phyloP scores from a whole-genome alignment of 345 rosid genomes.

The Geranium rotundifolium region DNA sequence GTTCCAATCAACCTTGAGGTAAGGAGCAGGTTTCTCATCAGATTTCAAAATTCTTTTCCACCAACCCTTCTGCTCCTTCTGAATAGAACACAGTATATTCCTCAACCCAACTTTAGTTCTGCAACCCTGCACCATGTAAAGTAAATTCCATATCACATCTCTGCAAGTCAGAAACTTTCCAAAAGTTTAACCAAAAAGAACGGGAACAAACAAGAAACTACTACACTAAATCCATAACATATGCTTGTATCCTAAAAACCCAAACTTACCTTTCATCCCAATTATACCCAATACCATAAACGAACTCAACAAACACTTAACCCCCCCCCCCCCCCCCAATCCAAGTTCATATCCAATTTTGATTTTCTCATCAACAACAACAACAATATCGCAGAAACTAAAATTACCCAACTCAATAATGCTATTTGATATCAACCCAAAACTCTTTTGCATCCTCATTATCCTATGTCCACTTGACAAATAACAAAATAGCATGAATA shows the following conservation, averaged over 20 bases:
- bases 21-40: slow-evolving; percentile 92
- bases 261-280: too few relatives aligned
- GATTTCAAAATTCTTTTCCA: slow-evolving; percentile 80
- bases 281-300: too few relatives aligned
- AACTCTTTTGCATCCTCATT: too few relatives aligned
- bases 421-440: background rate
- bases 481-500: too few relatives aligned
- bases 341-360: background rate
- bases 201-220: too few relatives aligned
- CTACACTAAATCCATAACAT: too few relatives aligned
- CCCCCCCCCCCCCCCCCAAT: too few relatives aligned
- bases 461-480: too few relatives aligned
- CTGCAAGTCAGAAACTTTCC: background rate
- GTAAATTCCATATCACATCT: background rate
- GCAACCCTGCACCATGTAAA: slow-evolving; percentile 37
- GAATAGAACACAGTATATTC: slow-evolving; percentile 68
- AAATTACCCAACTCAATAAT: too few relatives aligned
- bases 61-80: slow-evolving; percentile 85
- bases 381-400: background rate
- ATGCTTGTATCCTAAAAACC: too few relatives aligned
- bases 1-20: slow-evolving; percentile 97
- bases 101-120: slow-evolving; percentile 72
- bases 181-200: background rate
- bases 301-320: too few relatives aligned
- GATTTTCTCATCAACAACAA: background rate